Percentiles rank a stretch among this genome's conserved stretches.
These are phyloP conservation scores for Myxozyma neglecta DNA, from an alignment of 805 yeast genomes.

Conservation along the genomic window DNA sequence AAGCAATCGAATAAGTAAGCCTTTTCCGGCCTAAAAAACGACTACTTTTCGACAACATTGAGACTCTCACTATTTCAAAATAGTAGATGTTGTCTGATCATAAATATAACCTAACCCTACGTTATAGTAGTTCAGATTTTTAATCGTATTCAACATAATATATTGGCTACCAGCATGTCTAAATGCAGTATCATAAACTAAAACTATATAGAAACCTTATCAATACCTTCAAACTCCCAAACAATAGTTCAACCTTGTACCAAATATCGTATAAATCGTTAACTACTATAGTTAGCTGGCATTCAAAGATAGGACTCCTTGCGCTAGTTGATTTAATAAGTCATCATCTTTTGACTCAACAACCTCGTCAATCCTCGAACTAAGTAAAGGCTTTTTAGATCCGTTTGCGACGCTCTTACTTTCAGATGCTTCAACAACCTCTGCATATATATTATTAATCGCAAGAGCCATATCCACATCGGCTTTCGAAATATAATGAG, in stretches of 20 bases:
- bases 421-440: not conserved
- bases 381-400: not conserved
- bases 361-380: constrained; percentile 1
- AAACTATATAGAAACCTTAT: not conserved
- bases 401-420: not conserved
- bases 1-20: too few relatives aligned
- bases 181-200: not conserved
- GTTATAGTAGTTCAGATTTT: too few relatives aligned
- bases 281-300: not conserved
- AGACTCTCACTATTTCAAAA: too few relatives aligned
- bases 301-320: constrained; percentile 4
- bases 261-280: not conserved
- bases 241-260: not conserved
- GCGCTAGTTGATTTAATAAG: constrained; percentile 6
- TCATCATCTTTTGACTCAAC: constrained; percentile 7
- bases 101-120: too few relatives aligned
- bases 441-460: not conserved
- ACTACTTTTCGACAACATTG: too few relatives aligned
- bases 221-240: not conserved
- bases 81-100: too few relatives aligned
- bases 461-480: constrained; percentile 13
- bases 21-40: too few relatives aligned
- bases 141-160: too few relatives aligned
- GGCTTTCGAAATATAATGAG: constrained; percentile 12
- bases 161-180: too few relatives aligned